Evolutionary conservation across 257 asterid genomes (phyloP).

Genomic region (Ocimum tenuiflorum): DNA sequence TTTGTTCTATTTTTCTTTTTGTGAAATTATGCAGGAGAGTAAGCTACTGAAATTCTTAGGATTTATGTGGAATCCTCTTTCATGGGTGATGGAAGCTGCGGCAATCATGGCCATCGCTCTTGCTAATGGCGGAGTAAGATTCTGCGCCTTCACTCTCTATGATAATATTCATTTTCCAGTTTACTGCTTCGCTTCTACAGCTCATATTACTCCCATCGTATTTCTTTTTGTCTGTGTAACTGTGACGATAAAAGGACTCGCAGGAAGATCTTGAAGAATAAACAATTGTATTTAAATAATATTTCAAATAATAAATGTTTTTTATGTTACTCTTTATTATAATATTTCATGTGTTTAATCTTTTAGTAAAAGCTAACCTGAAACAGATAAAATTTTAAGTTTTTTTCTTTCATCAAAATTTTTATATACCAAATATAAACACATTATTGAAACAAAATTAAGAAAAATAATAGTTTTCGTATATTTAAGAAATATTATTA

Average conservation of each 20-base stretch:
- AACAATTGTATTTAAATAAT: too few relatives aligned
- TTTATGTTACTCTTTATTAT: too few relatives aligned
- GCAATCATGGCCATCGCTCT: conserved; percentile 57
- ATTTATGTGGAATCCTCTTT: conserved; percentile 55
- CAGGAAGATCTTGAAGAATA: too few relatives aligned
- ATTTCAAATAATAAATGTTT: too few relatives aligned
- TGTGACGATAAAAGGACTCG: background rate
- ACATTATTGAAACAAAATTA: too few relatives aligned
- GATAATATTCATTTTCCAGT: background rate
- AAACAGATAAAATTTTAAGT: background rate
- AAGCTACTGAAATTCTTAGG: conserved; percentile 44
- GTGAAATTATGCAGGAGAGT: conserved; percentile 36
- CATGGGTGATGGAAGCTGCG: conserved; percentile 60
- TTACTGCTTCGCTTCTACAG: background rate
- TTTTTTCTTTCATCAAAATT: too few relatives aligned
- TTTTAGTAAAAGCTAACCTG: too few relatives aligned
- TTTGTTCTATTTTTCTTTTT: background rate
- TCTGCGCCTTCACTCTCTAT: background rate
- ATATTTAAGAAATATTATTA: too few relatives aligned
- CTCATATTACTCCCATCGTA: background rate
- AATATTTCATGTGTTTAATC: too few relatives aligned
- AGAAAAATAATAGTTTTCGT: too few relatives aligned
- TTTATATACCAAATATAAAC: too few relatives aligned
- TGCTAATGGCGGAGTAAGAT: conserved; percentile 50
- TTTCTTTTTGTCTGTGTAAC: background rate